Base-by-base conservation (phyloP, 306 rosid species). In the Mimosa bimucronata region DNA sequence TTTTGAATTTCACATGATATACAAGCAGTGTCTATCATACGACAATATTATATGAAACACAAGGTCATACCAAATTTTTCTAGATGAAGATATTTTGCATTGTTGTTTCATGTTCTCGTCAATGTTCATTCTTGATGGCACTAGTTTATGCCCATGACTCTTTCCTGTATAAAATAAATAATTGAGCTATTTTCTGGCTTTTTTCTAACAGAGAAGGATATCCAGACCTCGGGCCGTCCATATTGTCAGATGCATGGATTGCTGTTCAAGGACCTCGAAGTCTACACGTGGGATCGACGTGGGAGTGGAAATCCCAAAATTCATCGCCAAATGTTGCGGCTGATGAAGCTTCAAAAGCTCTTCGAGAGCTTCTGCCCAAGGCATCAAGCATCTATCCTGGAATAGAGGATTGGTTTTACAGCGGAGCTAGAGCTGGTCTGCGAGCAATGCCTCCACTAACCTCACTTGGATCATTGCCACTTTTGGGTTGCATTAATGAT, bases 381-480 rank as follows among this genome's bases (percentile, higher is more conserved):
- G 96, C 84, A 60, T 81, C 83, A 7, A 58, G 81, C 78, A 83
- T 91, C 75, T 92, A 89, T 85, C 98, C 98, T 0, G 80, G 77
- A 41, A 81, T 95, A 67, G 87, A 83, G 75, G 84, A 92, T 64
- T 95, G 97, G 98, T 73, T 71, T 73, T 88, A 88, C 70, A 72
- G 85, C 0, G 89, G 90, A 75, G 97, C 98, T 53, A 92, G 86
- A 80, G 98, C 96, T 71, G 98, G 98, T 76, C 92, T 95, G 15
- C 90, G 98, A 87, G 98, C 98, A 85, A 92, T 95, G 98, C 98
- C 98, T 1, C 98, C 98, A 37, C 91, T 92, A 79, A 88, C 92
- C 64, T 83, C 94, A 40, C 77, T 69, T 31, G 98, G 98, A 42
- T 92, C 98, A 14, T 97, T 91, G 80, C 98, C 97, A 44, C 93